Evolutionary conservation across 805 yeast species (phyloP), one percentile per base, ranked within the genome.

Genomic region (Candida tallmaniae): DNA sequence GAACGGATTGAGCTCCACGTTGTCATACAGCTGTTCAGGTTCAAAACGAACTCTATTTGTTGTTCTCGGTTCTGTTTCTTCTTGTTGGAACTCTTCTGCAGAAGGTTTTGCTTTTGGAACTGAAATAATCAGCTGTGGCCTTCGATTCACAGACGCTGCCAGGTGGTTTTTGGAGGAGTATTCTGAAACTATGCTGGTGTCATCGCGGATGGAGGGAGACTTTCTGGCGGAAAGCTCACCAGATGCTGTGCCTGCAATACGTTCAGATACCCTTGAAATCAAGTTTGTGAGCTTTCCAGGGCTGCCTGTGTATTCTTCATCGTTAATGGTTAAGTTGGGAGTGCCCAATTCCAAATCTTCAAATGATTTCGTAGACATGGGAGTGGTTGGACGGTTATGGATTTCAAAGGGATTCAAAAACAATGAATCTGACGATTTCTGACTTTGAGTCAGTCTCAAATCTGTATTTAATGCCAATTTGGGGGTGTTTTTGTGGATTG

Each of bases 211-310:
- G 14, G 32, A 25, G 3, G 39, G 39, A 4, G 35, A 31, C 15
- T 31, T 31, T 10, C 31, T 14, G 6, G 35, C 22, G 10, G 38
- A 25, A 6, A 23, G 24, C 20, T 35, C 30, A n/a, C 37, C 34
- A 6, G 36, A 20, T n/a, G 40, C 33, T 6, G 56, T 44, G 5
- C 67, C 68, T 1, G 64, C 66, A 27, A 62, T 57, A 41, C 68
- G 56, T 26, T 60, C 61, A 0, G 65, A 57, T 4, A 62, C 44
- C 39, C 58, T 44, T 3, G 58, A 39, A 11, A 62, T 36, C 4
- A 50, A 47, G 31, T 54, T 47, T 6, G 61, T 27, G 22, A 56
- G 40, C 35, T 50, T 52, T 4, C 42, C 41, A 5, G 59, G 58
- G 1, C 58, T 44, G 3, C 40, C 41, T 6, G 18, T 18, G 6